phyloP scores from a whole-genome alignment of 1,139 yeast species.

The Yamadazyma buinensis region DNA sequence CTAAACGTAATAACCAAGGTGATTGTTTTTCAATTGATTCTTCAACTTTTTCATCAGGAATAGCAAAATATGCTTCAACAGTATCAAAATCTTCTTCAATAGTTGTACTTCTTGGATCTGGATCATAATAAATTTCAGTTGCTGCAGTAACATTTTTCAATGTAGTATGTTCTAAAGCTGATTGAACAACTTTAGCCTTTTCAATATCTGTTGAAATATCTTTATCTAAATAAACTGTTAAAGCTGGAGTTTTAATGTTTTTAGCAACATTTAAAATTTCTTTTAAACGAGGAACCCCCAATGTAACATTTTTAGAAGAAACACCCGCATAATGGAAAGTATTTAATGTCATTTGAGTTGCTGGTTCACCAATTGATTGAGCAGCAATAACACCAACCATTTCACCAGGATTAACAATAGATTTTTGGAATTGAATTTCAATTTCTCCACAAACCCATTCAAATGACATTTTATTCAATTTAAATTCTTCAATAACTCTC shows the following conservation, averaged over 20 bases:
- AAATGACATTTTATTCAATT: conserved; percentile 79
- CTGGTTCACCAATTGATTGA: conserved; percentile 99
- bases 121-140: conserved; percentile 95
- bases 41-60: conserved; percentile 97
- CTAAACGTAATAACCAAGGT: conserved; percentile 96
- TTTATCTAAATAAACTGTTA: conserved; percentile 82
- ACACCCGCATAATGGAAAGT: conserved; percentile 99
- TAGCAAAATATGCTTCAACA: conserved; percentile 93
- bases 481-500: conserved; percentile 88
- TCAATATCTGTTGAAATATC: conserved; percentile 86
- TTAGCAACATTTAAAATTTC: conserved; percentile 98
- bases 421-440: conserved; percentile 88
- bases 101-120: conserved; percentile 94
- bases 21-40: conserved; percentile 91
- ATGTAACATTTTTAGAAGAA: conserved; percentile 95
- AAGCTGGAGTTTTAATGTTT: conserved; percentile 96
- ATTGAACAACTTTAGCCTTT: conserved; percentile 90
- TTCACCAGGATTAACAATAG: conserved; percentile 97
- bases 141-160: conserved; percentile 95
- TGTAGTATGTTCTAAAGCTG: conserved; percentile 95
- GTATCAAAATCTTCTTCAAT: conserved; percentile 96
- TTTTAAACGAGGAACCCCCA: conserved; percentile 99
- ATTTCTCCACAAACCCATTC: conserved; percentile 96
- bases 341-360: conserved; percentile 98
- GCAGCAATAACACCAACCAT: conserved; percentile 99